Evolutionary conservation across 228 moss, liverwort and hornwort species (phyloP).

Genomic region (Sphagnum fallax): DNA sequence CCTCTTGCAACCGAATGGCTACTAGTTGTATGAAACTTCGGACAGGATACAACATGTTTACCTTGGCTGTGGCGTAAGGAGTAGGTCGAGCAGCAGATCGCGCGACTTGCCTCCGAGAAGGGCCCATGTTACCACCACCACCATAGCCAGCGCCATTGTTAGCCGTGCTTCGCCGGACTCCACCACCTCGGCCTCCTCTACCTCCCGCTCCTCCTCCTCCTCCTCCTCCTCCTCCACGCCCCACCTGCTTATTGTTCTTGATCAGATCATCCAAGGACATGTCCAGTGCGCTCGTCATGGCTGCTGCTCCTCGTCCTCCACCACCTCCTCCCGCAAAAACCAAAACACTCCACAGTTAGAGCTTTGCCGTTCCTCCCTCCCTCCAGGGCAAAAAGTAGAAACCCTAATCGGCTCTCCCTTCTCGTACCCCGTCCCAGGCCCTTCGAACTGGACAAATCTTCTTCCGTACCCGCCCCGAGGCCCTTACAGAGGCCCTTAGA

Average conservation of each 20-base stretch:
- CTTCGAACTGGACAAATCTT: too few relatives aligned
- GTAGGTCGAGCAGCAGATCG: conserved; percentile 59
- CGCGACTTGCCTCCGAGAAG: conserved; percentile 69
- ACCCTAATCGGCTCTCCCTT: too few relatives aligned
- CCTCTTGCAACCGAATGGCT: too few relatives aligned
- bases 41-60: conserved; percentile 74
- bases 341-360: not conserved
- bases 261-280: conserved; percentile 62
- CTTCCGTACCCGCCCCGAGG: too few relatives aligned
- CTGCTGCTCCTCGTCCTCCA: conserved; percentile 17
- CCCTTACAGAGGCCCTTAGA: too few relatives aligned
- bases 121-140: conserved; percentile 35
- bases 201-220: conserved; percentile 23
- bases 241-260: conserved; percentile 41
- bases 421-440: too few relatives aligned
- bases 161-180: conserved; percentile 28
- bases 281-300: conserved; percentile 29
- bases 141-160: conserved; percentile 33
- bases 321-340: not conserved
- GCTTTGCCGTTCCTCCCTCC: too few relatives aligned
- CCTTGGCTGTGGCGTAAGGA: conserved; percentile 82
- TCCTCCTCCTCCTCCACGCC: conserved; percentile 47
- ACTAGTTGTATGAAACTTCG: conserved; percentile 1
- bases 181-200: conserved; percentile 35
- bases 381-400: too few relatives aligned